Conservation (phyloP, 805 yeast genomes). For the Jamesozyma rosinii region DNA sequence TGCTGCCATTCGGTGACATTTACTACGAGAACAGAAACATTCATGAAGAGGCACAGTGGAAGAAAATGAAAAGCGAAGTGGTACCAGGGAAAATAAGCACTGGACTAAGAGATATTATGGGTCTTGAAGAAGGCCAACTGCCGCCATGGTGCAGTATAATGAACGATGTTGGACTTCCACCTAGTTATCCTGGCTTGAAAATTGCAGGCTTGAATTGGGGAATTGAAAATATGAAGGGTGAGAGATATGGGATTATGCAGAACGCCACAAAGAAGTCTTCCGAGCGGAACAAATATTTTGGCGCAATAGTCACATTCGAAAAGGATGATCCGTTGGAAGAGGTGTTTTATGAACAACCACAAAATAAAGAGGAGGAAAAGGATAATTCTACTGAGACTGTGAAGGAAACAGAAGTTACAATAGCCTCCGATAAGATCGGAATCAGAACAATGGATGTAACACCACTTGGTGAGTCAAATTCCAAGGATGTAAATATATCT, state of each 20-base stretch:
- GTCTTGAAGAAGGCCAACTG: conserved; percentile 45
- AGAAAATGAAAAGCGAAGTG: conserved; percentile 28
- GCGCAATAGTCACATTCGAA: conserved; percentile 25
- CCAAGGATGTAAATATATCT: not conserved
- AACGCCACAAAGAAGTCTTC: conserved; percentile 2
- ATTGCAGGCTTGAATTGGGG: conserved; percentile 47
- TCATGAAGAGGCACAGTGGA: conserved; percentile 36
- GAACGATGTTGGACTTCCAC: conserved; percentile 71
- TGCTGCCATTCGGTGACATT: conserved; percentile 64
- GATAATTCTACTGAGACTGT: conserved; percentile 9
- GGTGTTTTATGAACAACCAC: not conserved
- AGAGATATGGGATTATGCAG: conserved; percentile 25
- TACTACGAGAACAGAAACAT: conserved; percentile 69
- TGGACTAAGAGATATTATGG: conserved; percentile 59
- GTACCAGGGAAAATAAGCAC: conserved; percentile 64
- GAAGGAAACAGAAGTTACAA: conserved; percentile 3
- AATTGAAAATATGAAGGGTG: conserved; percentile 31
- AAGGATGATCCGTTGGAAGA: conserved; percentile 13
- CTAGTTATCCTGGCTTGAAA: conserved; percentile 58
- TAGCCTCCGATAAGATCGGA: not conserved
- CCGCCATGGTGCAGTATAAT: conserved; percentile 78
- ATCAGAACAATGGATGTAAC: not conserved
- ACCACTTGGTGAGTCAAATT: not conserved
- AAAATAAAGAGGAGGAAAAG: not conserved
- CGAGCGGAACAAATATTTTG: conserved; percentile 22